These are phyloP conservation scores for Knoxdaviesia capensis DNA, from an alignment of 2,329 filamentous ascomycete genomes.

Conservation along the genomic window DNA sequence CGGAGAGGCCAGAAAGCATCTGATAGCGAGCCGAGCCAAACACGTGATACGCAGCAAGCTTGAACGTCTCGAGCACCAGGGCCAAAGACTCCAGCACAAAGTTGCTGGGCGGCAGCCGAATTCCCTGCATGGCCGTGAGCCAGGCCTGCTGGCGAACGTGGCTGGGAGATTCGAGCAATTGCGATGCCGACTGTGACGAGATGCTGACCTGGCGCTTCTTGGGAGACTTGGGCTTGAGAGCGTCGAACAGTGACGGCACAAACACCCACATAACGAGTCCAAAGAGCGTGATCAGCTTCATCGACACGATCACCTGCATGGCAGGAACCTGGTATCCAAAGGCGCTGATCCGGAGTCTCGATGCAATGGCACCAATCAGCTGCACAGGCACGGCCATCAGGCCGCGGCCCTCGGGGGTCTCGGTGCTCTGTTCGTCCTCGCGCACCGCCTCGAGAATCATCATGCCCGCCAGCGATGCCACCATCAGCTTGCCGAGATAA, in stretches of 20 bases:
- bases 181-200: conserved; percentile 28
- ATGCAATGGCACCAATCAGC: conserved; percentile 27
- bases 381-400: conserved; percentile 44
- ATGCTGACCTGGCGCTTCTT: too few species aligned
- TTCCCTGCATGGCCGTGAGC: conserved; percentile 81
- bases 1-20: conserved; percentile 56
- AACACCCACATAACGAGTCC: conserved; percentile 34
- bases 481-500: conserved; percentile 64
- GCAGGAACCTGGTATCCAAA: conserved; percentile 30
- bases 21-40: conserved; percentile 64
- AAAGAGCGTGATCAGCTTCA: conserved; percentile 31
- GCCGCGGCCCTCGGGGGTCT: conserved; percentile 43
- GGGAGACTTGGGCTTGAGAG: conserved; percentile 23
- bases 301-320: conserved; percentile 23
- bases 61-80: conserved; percentile 58
- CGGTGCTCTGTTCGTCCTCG: conserved; percentile 43
- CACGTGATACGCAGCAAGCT: conserved; percentile 59
- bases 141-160: conserved; percentile 75
- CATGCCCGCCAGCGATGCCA: conserved; percentile 74
- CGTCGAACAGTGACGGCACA: conserved; percentile 29
- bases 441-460: conserved; percentile 76
- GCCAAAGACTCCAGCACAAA: conserved; percentile 74
- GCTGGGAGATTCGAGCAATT: conserved; percentile 61
- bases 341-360: conserved; percentile 27
- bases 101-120: conserved; percentile 76